Conservation (phyloP, 192 early-diverging fungal species). For the Bifiguratus adelaidae region DNA sequence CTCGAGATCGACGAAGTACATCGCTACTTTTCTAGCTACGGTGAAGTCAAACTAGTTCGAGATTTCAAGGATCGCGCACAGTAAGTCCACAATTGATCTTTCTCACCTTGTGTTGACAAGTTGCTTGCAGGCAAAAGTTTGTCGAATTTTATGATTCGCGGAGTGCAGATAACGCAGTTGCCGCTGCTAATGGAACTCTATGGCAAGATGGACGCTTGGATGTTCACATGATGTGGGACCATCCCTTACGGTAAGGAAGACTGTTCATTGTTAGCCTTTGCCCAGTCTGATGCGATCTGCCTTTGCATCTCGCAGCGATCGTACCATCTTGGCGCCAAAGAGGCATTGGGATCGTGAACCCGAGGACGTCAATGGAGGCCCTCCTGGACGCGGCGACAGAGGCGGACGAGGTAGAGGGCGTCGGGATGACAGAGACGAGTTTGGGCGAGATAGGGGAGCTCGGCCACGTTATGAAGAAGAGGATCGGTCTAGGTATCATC, state of each 20-base stretch:
- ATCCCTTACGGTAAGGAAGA: conserved; percentile 14
- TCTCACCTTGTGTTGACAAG: background rate
- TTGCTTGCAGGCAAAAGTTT: conserved; percentile 20
- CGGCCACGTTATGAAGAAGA: conserved; percentile 15
- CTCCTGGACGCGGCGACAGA: conserved; percentile 5
- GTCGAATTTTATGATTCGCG: conserved; percentile 37
- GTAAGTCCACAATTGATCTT: background rate
- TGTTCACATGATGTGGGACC: conserved; percentile 30
- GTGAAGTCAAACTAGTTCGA: conserved; percentile 34
- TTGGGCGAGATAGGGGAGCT: conserved; percentile 7
- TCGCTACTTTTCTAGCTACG: conserved; percentile 24
- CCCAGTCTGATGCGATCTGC: background rate
- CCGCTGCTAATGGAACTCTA: conserved; percentile 11
- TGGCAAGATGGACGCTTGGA: conserved; percentile 26
- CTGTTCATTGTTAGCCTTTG: no score
- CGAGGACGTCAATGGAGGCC: conserved; percentile 11
- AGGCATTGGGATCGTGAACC: no score
- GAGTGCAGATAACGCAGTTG: conserved; percentile 18
- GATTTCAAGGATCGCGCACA: conserved; percentile 2
- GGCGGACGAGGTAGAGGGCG: conserved; percentile 9
- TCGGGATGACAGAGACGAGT: conserved; percentile 4
- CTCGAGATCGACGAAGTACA: conserved; percentile 22
- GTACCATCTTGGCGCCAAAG: no score
- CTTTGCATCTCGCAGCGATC: background rate
- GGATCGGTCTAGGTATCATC: background rate